A percentile compares a stretch with the other conserved stretches of the same genome.
Evolutionary conservation across 176 grass and related monocot genomes (phyloP).

Genomic region (Paspalum notatum): DNA sequence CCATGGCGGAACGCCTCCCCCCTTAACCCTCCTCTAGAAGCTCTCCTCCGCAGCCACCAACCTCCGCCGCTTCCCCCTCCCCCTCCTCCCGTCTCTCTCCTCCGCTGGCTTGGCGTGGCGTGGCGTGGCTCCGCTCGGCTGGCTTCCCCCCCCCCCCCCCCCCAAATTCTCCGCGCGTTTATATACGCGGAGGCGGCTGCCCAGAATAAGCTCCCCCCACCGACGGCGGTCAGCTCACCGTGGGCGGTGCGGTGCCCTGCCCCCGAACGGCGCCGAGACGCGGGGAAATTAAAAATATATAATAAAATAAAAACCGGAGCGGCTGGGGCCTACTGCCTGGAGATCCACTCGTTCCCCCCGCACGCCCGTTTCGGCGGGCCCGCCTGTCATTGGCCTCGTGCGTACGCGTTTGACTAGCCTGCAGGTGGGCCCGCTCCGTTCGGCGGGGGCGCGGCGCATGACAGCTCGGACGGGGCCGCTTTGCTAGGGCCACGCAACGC

Average conservation of each 20-base stretch:
- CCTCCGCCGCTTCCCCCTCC: not conserved
- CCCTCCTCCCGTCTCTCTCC: not conserved
- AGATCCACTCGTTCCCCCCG: too few species aligned
- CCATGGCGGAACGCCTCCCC: conserved; percentile 48
- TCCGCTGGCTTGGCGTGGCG: not conserved
- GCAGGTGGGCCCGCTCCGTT: conserved; percentile 6
- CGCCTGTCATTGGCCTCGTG: conserved; percentile 25
- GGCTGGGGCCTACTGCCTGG: too few species aligned
- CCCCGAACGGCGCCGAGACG: too few species aligned
- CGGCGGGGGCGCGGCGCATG: not conserved
- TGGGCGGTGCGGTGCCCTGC: conserved; percentile 25
- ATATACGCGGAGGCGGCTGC: conserved; percentile 33
- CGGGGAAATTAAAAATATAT: too few species aligned
- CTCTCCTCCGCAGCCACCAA: conserved; percentile 16
- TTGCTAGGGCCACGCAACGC: conserved; percentile 37
- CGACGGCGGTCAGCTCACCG: conserved; percentile 48
- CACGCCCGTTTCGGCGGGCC: not conserved
- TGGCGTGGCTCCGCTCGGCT: not conserved
- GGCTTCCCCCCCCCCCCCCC: not conserved
- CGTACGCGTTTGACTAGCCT: conserved; percentile 5
- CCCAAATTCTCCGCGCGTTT: conserved; percentile 28
- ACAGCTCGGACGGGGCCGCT: conserved; percentile 34
- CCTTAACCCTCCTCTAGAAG: conserved; percentile 30
- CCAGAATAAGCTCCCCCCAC: conserved; percentile 51
- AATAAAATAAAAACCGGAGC: too few species aligned